Evolutionary conservation across 2,329 filamentous ascomycete genomes (phyloP).

Genomic region (Fusarium sp.): DNA sequence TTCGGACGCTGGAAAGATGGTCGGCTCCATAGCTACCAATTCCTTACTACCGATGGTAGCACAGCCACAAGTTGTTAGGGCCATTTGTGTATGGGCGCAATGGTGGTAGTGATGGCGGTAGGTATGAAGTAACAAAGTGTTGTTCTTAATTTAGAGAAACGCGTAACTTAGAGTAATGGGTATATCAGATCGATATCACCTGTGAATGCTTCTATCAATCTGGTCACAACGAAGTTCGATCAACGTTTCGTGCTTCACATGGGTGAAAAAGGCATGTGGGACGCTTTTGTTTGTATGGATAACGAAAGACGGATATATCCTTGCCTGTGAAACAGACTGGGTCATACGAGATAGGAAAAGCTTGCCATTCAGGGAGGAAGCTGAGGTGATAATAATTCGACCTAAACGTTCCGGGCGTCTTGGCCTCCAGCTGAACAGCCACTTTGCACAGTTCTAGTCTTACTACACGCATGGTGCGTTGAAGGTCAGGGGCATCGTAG

Average conservation of each 20-base stretch:
- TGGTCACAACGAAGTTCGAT: background rate
- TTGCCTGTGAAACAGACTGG: background rate
- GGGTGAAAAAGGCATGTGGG: background rate
- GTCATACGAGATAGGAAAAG: background rate
- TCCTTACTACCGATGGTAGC: background rate
- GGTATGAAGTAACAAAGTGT: background rate
- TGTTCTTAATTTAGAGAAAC: background rate
- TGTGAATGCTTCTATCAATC: background rate
- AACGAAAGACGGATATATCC: conserved; percentile 29
- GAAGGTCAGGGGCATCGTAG: background rate
- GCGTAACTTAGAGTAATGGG: background rate
- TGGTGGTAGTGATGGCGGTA: background rate
- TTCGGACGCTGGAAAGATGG: conserved; percentile 39
- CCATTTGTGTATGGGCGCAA: conserved; percentile 10
- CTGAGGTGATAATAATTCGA: background rate
- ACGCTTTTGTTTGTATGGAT: background rate
- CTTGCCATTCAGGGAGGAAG: background rate
- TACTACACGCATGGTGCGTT: background rate
- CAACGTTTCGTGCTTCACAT: background rate
- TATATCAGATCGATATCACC: background rate
- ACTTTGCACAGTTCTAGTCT: background rate
- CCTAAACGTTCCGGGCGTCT: background rate
- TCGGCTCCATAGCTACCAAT: conserved; percentile 27
- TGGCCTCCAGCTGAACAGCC: conserved; percentile 3
- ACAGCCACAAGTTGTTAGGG: conserved; percentile 18